Evolutionary conservation across 75 land plant genomes (phyloP).

Genomic region (Ceratopteris richardii): DNA sequence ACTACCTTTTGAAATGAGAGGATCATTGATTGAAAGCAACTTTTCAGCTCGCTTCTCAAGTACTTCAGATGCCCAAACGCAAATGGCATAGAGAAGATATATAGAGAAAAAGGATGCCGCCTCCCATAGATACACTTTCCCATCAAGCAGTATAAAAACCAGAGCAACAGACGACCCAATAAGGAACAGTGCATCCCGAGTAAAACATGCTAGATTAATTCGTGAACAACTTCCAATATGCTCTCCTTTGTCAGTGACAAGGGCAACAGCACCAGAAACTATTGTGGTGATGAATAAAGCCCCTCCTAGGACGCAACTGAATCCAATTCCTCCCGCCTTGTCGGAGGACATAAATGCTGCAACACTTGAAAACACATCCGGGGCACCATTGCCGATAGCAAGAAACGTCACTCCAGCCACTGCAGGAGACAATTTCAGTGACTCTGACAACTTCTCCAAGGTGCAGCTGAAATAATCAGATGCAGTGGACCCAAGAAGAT

Average conservation of each 20-base stretch:
- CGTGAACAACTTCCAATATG: not conserved
- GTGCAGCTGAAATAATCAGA: conserved; percentile 50
- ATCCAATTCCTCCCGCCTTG: conserved; percentile 30
- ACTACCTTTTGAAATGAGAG: not conserved
- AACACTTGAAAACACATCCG: conserved; percentile 55
- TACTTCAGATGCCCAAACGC: conserved; percentile 16
- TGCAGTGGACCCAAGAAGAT: conserved; percentile 50
- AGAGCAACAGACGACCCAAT: conserved; percentile 31
- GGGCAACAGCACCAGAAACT: conserved; percentile 38
- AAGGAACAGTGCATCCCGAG: conserved; percentile 53
- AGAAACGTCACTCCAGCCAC: conserved; percentile 62
- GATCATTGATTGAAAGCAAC: not conserved
- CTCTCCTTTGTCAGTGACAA: not conserved
- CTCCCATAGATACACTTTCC: conserved; percentile 45
- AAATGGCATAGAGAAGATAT: conserved; percentile 42
- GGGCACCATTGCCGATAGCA: conserved; percentile 62
- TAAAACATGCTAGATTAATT: conserved; percentile 33
- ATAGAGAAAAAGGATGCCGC: conserved; percentile 40
- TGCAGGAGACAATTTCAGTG: conserved; percentile 42
- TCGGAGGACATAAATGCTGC: conserved; percentile 37
- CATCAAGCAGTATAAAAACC: conserved; percentile 27
- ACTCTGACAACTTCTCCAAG: conserved; percentile 35
- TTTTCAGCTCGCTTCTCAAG: not conserved
- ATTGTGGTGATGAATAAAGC: conserved; percentile 50
- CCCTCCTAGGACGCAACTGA: conserved; percentile 51